Evolutionary conservation across 2,329 filamentous ascomycete species (phyloP).

Genomic region (Hirsutella thompsonii): DNA sequence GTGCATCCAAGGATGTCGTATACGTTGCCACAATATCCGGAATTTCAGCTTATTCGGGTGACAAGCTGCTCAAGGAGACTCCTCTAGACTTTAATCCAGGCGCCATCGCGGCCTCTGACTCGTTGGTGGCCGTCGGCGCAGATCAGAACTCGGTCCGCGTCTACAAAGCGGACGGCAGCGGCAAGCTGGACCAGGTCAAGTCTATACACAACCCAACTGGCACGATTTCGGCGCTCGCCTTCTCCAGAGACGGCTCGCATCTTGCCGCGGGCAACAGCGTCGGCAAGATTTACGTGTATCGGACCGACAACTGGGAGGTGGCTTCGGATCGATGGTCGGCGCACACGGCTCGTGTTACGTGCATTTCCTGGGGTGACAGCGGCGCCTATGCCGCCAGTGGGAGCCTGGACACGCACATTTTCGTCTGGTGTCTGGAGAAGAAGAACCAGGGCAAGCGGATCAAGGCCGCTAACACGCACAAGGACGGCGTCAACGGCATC

Average conservation of each 20-base stretch:
- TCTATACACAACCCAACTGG: conserved; percentile 57
- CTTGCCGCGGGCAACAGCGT: conserved; percentile 73
- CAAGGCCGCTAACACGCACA: conserved; percentile 80
- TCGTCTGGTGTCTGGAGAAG: conserved; percentile 77
- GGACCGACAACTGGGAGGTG: conserved; percentile 47
- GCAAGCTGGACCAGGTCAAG: conserved; percentile 39
- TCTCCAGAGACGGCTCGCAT: conserved; percentile 63
- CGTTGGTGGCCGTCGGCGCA: conserved; percentile 60
- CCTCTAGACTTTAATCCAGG: conserved; percentile 54
- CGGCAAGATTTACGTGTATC: conserved; percentile 79
- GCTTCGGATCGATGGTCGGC: conserved; percentile 63
- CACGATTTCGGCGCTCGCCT: conserved; percentile 66
- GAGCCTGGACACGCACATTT: conserved; percentile 80
- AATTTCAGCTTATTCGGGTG: conserved; percentile 42
- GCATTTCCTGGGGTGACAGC: conserved; percentile 62
- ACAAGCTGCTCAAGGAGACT: conserved; percentile 45
- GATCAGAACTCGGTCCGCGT: conserved; percentile 64
- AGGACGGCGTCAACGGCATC: conserved; percentile 86
- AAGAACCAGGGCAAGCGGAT: conserved; percentile 70
- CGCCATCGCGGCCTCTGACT: conserved; percentile 56
- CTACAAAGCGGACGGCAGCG: conserved; percentile 44
- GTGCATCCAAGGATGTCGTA: conserved; percentile 36
- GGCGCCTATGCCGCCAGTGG: conserved; percentile 74
- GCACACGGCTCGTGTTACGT: conserved; percentile 44
- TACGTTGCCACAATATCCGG: conserved; percentile 44